Evolutionary conservation across 225 moss, liverwort and hornwort genomes (phyloP).

Genomic region (Sphagnum contortum): DNA sequence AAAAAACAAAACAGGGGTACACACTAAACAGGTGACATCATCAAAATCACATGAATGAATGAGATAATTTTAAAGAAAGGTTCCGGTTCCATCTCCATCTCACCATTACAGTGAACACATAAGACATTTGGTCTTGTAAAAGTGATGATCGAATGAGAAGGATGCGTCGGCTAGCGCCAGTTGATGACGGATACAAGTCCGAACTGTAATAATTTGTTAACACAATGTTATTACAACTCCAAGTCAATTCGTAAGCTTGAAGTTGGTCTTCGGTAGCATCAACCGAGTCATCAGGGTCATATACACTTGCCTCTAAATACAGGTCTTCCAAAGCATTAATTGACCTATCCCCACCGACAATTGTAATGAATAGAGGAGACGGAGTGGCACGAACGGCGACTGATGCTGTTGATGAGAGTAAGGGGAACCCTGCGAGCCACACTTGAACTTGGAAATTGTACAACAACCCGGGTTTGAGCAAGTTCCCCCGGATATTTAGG

Average conservation of each 20-base stretch:
- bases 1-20: too few species aligned
- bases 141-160: conserved; percentile 25
- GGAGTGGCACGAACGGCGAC: conserved; percentile 22
- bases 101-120: conserved; percentile 29
- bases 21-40: too few species aligned
- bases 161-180: conserved; percentile 19
- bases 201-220: conserved; percentile 14
- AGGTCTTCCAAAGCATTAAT: conserved; percentile 28
- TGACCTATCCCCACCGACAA: conserved; percentile 26
- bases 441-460: conserved; percentile 31
- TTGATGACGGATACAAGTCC: conserved; percentile 25
- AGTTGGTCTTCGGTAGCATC: conserved; percentile 19
- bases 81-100: conserved; percentile 1
- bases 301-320: conserved; percentile 31
- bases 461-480: conserved; percentile 1
- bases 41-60: too few species aligned
- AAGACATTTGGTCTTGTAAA: conserved; percentile 18
- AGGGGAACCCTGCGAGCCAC: conserved; percentile 12
- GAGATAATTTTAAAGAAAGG: neutral
- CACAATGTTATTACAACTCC: conserved; percentile 23
- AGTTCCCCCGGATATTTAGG: conserved; percentile 35
- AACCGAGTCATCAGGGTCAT: conserved; percentile 43
- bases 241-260: conserved; percentile 23
- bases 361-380: conserved; percentile 13
- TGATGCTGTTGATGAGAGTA: conserved; percentile 8